These are phyloP conservation scores for Fusarium albidum DNA, from an alignment of 2,329 filamentous ascomycete species.

Conservation along the genomic window DNA sequence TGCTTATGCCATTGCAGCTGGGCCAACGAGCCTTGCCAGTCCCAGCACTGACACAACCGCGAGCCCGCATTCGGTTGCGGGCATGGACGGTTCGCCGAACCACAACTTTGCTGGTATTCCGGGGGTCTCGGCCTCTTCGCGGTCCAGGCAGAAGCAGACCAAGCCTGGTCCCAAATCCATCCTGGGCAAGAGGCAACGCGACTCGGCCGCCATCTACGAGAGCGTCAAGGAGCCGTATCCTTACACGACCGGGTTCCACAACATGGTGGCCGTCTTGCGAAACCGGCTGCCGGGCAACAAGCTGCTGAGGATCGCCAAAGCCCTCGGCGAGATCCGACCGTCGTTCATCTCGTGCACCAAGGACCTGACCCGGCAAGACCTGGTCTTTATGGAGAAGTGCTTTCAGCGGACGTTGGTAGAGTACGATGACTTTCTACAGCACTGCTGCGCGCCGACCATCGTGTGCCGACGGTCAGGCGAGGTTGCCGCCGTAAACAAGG, in stretches of 20 bases:
- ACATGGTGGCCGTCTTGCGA: slow-evolving; percentile 81
- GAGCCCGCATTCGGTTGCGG: slow-evolving; percentile 64
- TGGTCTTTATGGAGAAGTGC: slow-evolving; percentile 98
- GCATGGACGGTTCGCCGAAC: slow-evolving; percentile 63
- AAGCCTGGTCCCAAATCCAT: slow-evolving; percentile 56
- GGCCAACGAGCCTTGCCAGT: slow-evolving; percentile 68
- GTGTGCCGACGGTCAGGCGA: slow-evolving; percentile 93
- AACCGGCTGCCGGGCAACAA: slow-evolving; percentile 80
- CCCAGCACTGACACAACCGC: slow-evolving; percentile 70
- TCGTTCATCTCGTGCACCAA: slow-evolving; percentile 93
- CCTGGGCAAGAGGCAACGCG: slow-evolving; percentile 68
- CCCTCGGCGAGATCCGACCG: slow-evolving; percentile 87
- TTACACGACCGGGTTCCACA: slow-evolving; percentile 91
- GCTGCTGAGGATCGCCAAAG: slow-evolving; percentile 83
- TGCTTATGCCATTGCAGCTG: slow-evolving; percentile 70
- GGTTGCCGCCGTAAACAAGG: slow-evolving; percentile 93
- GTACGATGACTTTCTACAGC: slow-evolving; percentile 90
- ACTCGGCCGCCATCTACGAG: slow-evolving; percentile 88
- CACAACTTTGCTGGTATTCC: slow-evolving; percentile 42
- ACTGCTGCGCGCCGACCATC: slow-evolving; percentile 88
- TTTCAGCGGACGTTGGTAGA: slow-evolving; percentile 93
- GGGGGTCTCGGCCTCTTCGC: slow-evolving; percentile 39
- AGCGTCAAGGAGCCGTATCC: slow-evolving; percentile 90
- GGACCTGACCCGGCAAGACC: slow-evolving; percentile 85
- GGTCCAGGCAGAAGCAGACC: slow-evolving; percentile 54